Evolutionary conservation across 495 filamentous ascomycete species (phyloP), one percentile per base, ranked within the genome.

Genomic region (Neurospora hispaniola): DNA sequence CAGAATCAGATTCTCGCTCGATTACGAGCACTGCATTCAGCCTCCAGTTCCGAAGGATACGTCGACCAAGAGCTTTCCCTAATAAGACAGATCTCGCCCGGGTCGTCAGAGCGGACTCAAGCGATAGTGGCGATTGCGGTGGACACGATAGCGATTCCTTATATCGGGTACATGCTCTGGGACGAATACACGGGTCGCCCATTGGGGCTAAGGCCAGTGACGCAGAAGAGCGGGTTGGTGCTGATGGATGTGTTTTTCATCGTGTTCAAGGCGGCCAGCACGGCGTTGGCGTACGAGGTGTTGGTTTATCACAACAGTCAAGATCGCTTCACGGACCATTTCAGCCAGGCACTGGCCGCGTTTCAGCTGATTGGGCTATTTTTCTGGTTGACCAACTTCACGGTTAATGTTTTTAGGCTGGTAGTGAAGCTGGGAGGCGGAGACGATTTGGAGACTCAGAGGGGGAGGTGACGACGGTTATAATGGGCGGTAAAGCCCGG

Each of bases 101-200:
- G 54, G 14, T 84, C 84, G 69, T 80, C 83, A 2, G 88, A 90
- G 76, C 87, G 89, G 18, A 88, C 94, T 5, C 95, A 94, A 35
- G 91, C 93, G 12, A 88, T 91, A 69, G 94, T 99, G 84, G 96
- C 96, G 54, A 91, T 98, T 75, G 89, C 94, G 59, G 92, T 98
- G 41, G 95, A 98, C 81, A 89, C 89, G 14, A 85, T 98, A 4
- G 96, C 96, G 8, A 84, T 98, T 72, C 89, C 94, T 48, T 99
- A 98, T 80, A 88, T 96, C 42, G 78, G 93, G 70, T 98, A 97
- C 80, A 95, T 99, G 80, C 97, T 94, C 3, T 97, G 90, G 81
- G 96, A 99, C 79, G 96, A 99, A 81, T 98, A 97, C 81, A 94
- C 93, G 5, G 90, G 93, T 20, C 96, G 97, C 78, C 96, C 96